Base-by-base conservation (phyloP, 2,329 filamentous ascomycete genomes). In the Didymella exigua region DNA sequence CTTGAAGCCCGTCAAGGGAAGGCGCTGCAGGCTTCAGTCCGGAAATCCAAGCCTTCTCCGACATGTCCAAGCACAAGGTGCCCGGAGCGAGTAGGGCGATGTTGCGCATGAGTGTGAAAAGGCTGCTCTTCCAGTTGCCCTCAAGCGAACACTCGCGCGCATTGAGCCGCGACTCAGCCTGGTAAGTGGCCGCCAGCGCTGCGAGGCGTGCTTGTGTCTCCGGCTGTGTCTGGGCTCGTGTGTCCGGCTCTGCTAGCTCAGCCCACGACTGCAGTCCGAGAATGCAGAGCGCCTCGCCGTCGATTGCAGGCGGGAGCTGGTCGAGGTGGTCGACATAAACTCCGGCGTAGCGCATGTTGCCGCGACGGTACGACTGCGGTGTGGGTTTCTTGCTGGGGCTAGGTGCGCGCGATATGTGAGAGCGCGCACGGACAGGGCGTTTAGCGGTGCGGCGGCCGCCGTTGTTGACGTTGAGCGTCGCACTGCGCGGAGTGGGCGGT, bases 341-440 rank as follows among this genome's bases (percentile, higher is more conserved):
- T 23, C 50, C 33, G 38, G 60, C 56, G 27, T 58, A 46, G 33
- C 54, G 45, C 58, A 64, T 57, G 37, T 64, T 66, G 47, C 55
- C 56, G 24, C 49, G 63, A 54, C 58, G 56, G 49, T 61, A 66
- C 40, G 60, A 61, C 51, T 66, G 60, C 26, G 47, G 61, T 2
- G 54, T 50, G 46, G 54, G 52, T 49, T 43, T 51, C 47, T 65
- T 63, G 60, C 53, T 61, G 47, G 61, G 57, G 42, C 60, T 65
- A 10, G 58, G 61, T 26, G 61, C 60, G 37, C 56, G 53, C 54
- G 52, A 59, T 18, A 2, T 13, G 10, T 38, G 18, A 9, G 24
- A 26, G 24, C 24, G 24, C 9, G 24, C 24, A n/a, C n/a, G n/a
- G n/a, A n/a, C n/a, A 26, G 5, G 9, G 34, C 34, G 34, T 38